Conservation (phyloP, 257 asterid species). For the Solanum piurae region DNA sequence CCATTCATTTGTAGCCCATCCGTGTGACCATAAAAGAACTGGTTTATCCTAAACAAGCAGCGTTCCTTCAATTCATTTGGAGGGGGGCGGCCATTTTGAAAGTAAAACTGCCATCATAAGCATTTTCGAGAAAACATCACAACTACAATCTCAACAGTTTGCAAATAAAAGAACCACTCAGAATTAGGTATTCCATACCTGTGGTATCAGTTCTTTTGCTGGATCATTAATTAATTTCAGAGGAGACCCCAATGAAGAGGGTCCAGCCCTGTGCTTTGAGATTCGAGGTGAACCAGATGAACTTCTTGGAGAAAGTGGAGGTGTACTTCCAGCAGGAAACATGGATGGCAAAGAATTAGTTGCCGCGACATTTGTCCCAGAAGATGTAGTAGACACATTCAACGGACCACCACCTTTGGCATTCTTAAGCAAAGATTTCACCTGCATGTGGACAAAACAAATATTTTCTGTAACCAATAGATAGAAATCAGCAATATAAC, state of each 20-base stretch:
- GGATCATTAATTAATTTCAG: slow-evolving; percentile 78
- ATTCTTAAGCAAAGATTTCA: slow-evolving; percentile 71
- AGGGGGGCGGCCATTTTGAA: slow-evolving; percentile 87
- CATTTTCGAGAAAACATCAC: slow-evolving; percentile 1
- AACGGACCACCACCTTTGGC: slow-evolving; percentile 78
- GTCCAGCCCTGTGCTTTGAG: slow-evolving; percentile 78
- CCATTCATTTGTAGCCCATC: slow-evolving; percentile 93
- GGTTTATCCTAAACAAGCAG: slow-evolving; percentile 87
- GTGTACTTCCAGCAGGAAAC: slow-evolving; percentile 98
- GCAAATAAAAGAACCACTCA: neutral
- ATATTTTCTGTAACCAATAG: neutral
- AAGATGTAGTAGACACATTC: slow-evolving; percentile 49
- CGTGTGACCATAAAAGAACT: slow-evolving; percentile 83
- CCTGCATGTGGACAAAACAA: slow-evolving; percentile 33
- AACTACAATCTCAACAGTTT: neutral
- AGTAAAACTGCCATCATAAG: slow-evolving; percentile 68
- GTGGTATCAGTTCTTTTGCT: slow-evolving; percentile 86
- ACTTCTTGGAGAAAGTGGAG: slow-evolving; percentile 99
- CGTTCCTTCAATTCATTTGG: slow-evolving; percentile 90
- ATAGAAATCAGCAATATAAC: neutral
- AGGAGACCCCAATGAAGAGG: slow-evolving; percentile 77
- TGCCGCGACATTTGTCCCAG: slow-evolving; percentile 47
- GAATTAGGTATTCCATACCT: slow-evolving; percentile 38
- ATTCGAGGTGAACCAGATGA: slow-evolving; percentile 94
- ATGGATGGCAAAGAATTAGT: slow-evolving; percentile 83